Evolutionary conservation across 116 monocot species (phyloP).

Genomic region (Trichopus zeylanicus): DNA sequence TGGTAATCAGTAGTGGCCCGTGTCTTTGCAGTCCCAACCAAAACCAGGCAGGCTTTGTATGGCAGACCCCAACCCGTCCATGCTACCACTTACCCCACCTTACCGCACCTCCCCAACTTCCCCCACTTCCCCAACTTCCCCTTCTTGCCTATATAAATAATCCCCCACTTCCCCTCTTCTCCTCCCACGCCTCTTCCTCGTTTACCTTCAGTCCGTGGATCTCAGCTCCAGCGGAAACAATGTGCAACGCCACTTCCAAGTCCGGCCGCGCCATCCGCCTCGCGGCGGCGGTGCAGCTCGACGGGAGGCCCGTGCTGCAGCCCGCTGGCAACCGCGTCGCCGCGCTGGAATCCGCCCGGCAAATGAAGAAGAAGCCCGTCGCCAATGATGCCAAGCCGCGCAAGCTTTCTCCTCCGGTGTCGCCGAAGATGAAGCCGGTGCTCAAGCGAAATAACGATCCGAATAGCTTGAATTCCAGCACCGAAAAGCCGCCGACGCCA

Average conservation of each 20-base stretch:
- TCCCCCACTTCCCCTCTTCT: neutral
- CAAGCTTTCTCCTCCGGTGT: constrained; percentile 17
- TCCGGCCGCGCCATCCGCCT: neutral
- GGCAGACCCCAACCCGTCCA: constrained; percentile 20
- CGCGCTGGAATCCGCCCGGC: constrained; percentile 10
- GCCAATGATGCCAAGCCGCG: constrained; percentile 6
- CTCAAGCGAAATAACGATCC: constrained; percentile 31
- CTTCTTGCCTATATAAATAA: neutral
- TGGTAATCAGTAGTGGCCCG: neutral
- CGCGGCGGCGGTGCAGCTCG: constrained; percentile 27
- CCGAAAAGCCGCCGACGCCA: constrained; percentile 30
- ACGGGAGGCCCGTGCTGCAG: constrained; percentile 66
- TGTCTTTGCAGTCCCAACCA: neutral
- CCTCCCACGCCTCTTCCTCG: neutral
- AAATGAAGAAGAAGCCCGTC: constrained; percentile 45
- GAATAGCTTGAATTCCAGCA: constrained; percentile 32
- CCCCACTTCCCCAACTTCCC: neutral
- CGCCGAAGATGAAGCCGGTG: constrained; percentile 14
- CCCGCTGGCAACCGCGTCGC: constrained; percentile 65
- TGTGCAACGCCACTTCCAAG: constrained; percentile 57
- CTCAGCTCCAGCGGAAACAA: constrained; percentile 2
- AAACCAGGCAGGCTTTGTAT: constrained; percentile 1
- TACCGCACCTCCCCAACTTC: neutral
- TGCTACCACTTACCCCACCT: constrained; percentile 3
- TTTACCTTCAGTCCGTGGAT: neutral